Evolutionary conservation across 225 moss, liverwort and hornwort genomes (phyloP), one percentile per base, ranked within the genome.

Genomic region (Asterella californica): DNA sequence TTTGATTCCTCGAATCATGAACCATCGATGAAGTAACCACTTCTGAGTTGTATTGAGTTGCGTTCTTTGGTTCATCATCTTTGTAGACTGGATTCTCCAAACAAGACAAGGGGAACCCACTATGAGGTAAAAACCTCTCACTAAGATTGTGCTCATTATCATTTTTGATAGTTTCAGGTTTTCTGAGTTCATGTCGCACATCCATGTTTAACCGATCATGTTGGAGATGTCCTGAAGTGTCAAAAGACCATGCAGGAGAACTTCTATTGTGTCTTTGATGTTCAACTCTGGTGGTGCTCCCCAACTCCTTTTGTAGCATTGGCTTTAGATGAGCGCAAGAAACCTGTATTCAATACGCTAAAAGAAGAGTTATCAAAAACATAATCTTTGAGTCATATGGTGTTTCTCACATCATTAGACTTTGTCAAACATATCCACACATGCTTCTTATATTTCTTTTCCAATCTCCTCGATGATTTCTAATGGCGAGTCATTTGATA

Each of bases 291-390:
- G 68, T 84, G 1, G 78, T 82, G 15, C 50, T 50, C 68, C 78
- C 74, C 10, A 74, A 69, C 74, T 82, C 76, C 75, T 84, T 90
- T 38, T 86, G 79, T 34, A 84, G 87, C 78, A 93, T 86, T 0
- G 92, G 91, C 82, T 90, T 90, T 14, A 99, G 82, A 86, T 95
- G 99, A 48, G 99, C 95, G 61, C 93, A 92, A 24, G 92, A 92
- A 12, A 99, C 93, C 93, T 96, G 72, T 57, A 47, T 9, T 29
- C 42, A 59, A 5, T 55, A 0, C 30, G 29, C 27, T 6, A 12
- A 65, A 14, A 15, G 11, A 50, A 22, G 15, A 33, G 15, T 38
- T 36, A 37, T 64, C 64, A 64, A 63, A 2, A 2, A 17, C 17
- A 24, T 9, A 57, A 57, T 57, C 57, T 57, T 19, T 2, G 22